Evolutionary conservation across 2,329 filamentous ascomycete species (phyloP), one percentile per base, ranked within the genome.

Genomic region (Dothiorella sarmentorum): DNA sequence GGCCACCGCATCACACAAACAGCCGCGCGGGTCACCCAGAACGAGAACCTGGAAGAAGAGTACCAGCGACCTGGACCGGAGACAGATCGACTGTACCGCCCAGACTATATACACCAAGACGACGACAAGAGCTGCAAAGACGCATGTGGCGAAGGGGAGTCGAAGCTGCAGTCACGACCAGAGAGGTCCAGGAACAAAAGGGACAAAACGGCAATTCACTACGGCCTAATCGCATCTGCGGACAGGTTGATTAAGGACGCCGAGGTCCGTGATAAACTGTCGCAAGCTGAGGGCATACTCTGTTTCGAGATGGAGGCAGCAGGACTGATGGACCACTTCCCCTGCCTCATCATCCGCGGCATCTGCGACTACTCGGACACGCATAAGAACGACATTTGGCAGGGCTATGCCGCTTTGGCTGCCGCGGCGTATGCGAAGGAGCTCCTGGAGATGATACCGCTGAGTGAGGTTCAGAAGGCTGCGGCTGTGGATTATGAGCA

Each of bases 351-450:
- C 24, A 59, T 59, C 31, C 45, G 49, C 31, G 61, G 57, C 4
- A 59, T 53, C 1, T 53, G 45, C n/a, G 57, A 55, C 27, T 59
- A 59, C 24, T 38, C 57, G 4, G 56, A 53, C 38, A 64, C 66
- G 2, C 67, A 70, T 55, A 70, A 69, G 60, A 67, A 67, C 55
- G 63, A 69, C 7, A 22, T 53, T 2, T 71, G 68, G 68, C 68
- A 69, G 29, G 43, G 57, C 2, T 70, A 67, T 60, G 68, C 69
- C 15, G 67, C 66, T 4, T 63, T 63, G 33, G 51, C 63, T 2
- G 67, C 66, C 18, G 66, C 68, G 6, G 63, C 65, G 2, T 66
- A 62, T 35, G 64, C 63, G 2, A 67, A 62, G 45, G 61, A 29
- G 27, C 27, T 29, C 5, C 27, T 29, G 27, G 5, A 29, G 10